Evolutionary conservation across 2,329 filamentous ascomycete species (phyloP).

Genomic region (Xylaria sp.): DNA sequence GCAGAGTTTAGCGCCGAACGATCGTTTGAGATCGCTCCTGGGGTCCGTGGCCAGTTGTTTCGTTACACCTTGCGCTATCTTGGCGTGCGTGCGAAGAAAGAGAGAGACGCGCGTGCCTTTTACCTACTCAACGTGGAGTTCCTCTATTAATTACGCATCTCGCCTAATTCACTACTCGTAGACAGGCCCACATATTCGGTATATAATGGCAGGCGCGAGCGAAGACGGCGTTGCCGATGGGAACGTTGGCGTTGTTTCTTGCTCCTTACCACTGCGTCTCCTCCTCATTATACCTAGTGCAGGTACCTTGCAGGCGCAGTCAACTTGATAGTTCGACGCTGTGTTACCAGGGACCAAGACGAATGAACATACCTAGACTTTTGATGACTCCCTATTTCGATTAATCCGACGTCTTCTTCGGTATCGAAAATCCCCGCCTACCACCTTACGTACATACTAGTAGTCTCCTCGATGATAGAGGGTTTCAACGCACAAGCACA

Average conservation of each 20-base stretch:
- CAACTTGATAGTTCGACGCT: conserved; percentile 5
- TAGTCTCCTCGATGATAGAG: too few relatives aligned
- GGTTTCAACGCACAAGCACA: too few relatives aligned
- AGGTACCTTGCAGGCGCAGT: background rate
- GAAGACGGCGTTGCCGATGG: background rate
- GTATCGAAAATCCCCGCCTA: background rate
- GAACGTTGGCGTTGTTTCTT: background rate
- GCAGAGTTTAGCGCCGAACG: conserved; percentile 32
- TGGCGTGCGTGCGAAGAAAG: conserved; percentile 6
- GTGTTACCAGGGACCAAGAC: conserved; percentile 15
- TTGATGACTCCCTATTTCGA: background rate
- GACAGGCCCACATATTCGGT: background rate
- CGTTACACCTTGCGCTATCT: conserved; percentile 17
- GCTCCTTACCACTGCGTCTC: conserved; percentile 13
- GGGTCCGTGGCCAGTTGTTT: conserved; percentile 30
- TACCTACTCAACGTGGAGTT: background rate
- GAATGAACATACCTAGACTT: background rate
- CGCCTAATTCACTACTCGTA: background rate
- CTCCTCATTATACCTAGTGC: background rate
- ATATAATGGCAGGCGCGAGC: conserved; percentile 4
- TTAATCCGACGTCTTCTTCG: conserved; percentile 6
- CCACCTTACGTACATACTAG: too few relatives aligned
- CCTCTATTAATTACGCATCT: background rate
- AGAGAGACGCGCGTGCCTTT: background rate
- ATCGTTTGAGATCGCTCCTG: conserved; percentile 37